Conservation (phyloP, 2,329 filamentous ascomycete genomes). For the Atkinsonella texensis region DNA sequence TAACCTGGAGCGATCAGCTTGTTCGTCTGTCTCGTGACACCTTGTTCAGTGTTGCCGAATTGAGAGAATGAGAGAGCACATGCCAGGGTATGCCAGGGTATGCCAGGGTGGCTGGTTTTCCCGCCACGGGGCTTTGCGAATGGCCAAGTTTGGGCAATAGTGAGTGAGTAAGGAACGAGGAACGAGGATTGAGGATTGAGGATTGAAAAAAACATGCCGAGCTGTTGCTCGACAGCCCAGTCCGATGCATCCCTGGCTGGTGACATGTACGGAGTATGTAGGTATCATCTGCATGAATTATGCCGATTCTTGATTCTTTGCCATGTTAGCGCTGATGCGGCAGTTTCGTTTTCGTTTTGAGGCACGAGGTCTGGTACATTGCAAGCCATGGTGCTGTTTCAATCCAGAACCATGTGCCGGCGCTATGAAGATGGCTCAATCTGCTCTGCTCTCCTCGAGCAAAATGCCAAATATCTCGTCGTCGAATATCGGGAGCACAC, state of each 20-base stretch:
- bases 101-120: no score
- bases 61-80: no score
- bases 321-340: slow-evolving; percentile 3
- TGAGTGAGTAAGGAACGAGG: not conserved
- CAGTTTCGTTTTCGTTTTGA: not conserved
- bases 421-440: no score
- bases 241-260: not conserved
- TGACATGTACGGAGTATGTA: not conserved
- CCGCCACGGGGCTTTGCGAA: not conserved
- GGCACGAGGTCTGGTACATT: not conserved
- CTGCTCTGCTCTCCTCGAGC: no score
- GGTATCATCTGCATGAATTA: slow-evolving; percentile 4
- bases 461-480: no score
- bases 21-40: no score
- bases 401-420: no score
- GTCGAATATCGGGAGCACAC: no score
- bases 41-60: no score
- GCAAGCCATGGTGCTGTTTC: not conserved
- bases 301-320: not conserved
- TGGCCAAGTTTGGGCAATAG: not conserved
- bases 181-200: not conserved
- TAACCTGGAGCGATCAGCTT: not conserved
- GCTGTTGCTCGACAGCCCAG: not conserved
- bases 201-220: not conserved
- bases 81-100: no score